Evolutionary conservation across 2,329 filamentous ascomycete genomes (phyloP).

Genomic region (Ceratocystis cubensis): DNA sequence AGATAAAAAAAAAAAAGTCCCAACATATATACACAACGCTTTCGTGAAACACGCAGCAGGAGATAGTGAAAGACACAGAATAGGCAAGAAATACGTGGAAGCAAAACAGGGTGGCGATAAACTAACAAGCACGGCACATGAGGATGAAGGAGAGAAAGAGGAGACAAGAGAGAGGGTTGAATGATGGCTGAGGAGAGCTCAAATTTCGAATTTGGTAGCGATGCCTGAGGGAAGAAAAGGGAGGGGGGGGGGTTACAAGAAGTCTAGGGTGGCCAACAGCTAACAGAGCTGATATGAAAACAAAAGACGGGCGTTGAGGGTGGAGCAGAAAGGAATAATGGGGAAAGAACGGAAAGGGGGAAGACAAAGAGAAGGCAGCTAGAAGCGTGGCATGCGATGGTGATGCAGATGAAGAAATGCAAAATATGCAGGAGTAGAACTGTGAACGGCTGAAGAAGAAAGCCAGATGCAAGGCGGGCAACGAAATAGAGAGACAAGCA

Average conservation of each 20-base stretch:
- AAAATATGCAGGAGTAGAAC: background rate
- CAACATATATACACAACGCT: conserved; percentile 1
- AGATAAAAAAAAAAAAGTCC: background rate
- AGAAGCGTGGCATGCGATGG: background rate
- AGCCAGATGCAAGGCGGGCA: background rate
- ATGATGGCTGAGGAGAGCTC: background rate
- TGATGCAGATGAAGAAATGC: background rate
- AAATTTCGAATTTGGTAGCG: too few species aligned
- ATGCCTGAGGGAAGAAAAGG: too few species aligned
- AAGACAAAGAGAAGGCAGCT: background rate
- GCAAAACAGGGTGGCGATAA: background rate
- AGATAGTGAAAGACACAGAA: conserved; percentile 3
- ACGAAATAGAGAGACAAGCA: background rate
- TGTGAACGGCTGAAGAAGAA: background rate
- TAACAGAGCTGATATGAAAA: background rate
- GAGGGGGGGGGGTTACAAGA: too few species aligned
- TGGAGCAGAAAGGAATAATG: background rate
- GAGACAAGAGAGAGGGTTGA: background rate
- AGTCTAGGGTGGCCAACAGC: too few species aligned
- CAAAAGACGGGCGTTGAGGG: background rate
- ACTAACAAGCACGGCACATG: background rate
- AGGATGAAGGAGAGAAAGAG: background rate
- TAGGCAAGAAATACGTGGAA: background rate
- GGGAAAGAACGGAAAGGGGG: background rate
- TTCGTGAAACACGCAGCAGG: background rate